A percentile compares a stretch with the other conserved stretches of the same genome.
These are phyloP conservation scores for Hyaloperonospora arabidopsidis DNA, from an alignment of 352 stramenopile genomes.

Conservation along the genomic window DNA sequence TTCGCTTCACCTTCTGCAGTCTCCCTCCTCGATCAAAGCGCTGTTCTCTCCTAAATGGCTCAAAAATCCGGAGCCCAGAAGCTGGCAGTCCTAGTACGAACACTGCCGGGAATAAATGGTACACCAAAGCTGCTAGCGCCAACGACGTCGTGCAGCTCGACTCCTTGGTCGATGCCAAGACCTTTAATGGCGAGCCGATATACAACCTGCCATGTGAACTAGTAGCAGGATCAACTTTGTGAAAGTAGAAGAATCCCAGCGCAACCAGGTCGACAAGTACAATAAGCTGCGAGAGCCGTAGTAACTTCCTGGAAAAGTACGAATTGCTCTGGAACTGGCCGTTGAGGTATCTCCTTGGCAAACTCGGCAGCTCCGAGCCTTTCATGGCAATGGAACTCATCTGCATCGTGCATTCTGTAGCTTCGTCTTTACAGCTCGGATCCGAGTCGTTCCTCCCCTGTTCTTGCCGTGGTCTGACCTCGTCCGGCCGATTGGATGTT, in stretches of 20 bases:
- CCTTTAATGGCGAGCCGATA: constrained; percentile 34
- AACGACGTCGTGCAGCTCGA: constrained; percentile 40
- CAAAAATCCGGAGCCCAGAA: constrained; percentile 50
- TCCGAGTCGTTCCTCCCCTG: background rate
- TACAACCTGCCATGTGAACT: constrained; percentile 35
- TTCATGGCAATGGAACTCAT: constrained; percentile 28
- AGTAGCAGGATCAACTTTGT: constrained; percentile 20
- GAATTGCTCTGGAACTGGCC: constrained; percentile 69
- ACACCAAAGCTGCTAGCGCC: constrained; percentile 55
- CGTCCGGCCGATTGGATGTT: too few relatives aligned
- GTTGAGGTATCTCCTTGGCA: constrained; percentile 42
- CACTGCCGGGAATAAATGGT: constrained; percentile 56
- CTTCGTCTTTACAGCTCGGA: constrained; percentile 18
- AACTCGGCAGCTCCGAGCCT: constrained; percentile 20
- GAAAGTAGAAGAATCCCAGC: constrained; percentile 57
- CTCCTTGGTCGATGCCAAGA: constrained; percentile 36
- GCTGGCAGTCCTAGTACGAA: constrained; percentile 46
- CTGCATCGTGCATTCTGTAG: constrained; percentile 27
- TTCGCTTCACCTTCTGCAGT: constrained; percentile 56
- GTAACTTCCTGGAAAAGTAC: constrained; percentile 63
- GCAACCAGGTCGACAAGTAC: constrained; percentile 45
- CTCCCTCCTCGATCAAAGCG: constrained; percentile 21
- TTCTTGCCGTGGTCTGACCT: too few relatives aligned
- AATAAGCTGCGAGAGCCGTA: constrained; percentile 56
- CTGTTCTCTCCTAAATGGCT: constrained; percentile 49